Base-by-base conservation (phyloP, 148 eudicot species). In the Diospyros kaki region DNA sequence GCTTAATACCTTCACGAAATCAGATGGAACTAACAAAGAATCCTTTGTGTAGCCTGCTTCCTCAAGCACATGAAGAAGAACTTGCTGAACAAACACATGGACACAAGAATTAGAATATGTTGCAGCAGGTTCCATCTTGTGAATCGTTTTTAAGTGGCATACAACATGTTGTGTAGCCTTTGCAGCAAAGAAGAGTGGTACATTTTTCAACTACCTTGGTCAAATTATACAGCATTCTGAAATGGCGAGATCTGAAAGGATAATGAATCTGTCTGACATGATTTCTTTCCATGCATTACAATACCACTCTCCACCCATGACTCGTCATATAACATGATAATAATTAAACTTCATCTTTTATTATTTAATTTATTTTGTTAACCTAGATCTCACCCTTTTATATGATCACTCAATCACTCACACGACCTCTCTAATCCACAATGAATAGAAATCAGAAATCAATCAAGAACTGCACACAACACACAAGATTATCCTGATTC, bases 21-120 rank as follows among this genome's bases (percentile, higher is more conserved):
- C 89, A 8, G 86, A 78, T 66, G 43, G 78, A 74, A 71, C 78
- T 68, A 86, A 65, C 17, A 79, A n/a, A 50, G 89, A 86, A 77
- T 79, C 85, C 73, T 81, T 83, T 62, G 61, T 75, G 60, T 83
- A 86, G 77, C 89, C 89, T 43, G 89, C 89, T 79, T 86, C 89
- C 81, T 86, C 89, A 17, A 86, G 86, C 74, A 86, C 89, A 74
- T 72, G 85, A 66, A 81, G 79, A 55, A 86, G 78, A 71, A 86
- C 89, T 74, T 81, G 58, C 89, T 86, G 79, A 54, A 69, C 2
- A 54, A 81, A 60, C 46, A 56, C 54, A 66, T 45, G 52, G 54
- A 75, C 51, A 14, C 18, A 66, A 66, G 46, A 28, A 5, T 28
- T 28, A 28, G 53, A 41, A 64, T 40, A 77, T 73, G 28, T 28